phyloP scores from a whole-genome alignment of 2,329 filamentous ascomycete genomes.

The Botryosphaeria dothidea region DNA sequence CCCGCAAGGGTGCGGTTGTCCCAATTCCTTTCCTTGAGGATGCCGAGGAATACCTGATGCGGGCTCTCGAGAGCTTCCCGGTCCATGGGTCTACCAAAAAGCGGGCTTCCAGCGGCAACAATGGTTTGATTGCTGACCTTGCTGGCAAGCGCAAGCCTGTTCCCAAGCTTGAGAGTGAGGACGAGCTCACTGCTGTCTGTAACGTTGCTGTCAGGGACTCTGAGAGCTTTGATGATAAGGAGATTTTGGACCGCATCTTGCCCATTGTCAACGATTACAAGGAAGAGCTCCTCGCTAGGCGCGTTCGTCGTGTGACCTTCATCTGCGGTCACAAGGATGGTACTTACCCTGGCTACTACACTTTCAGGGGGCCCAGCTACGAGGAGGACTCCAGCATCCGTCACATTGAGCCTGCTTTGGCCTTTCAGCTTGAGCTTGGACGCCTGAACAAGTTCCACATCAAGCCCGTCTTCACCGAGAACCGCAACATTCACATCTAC shows the following conservation, averaged over 20 bases:
- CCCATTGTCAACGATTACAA: constrained; percentile 78
- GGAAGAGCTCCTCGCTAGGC: constrained; percentile 77
- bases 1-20: constrained; percentile 89
- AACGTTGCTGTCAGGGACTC: constrained; percentile 90
- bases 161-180: constrained; percentile 58
- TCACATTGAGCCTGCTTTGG: constrained; percentile 92
- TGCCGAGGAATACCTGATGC: constrained; percentile 80
- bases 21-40: constrained; percentile 89
- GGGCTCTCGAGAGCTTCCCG: constrained; percentile 83
- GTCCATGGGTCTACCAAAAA: constrained; percentile 55
- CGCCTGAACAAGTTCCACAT: constrained; percentile 97
- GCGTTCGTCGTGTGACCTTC: constrained; percentile 89
- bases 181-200: constrained; percentile 86
- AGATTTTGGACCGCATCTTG: constrained; percentile 74
- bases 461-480: constrained; percentile 97
- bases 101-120: constrained; percentile 52
- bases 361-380: constrained; percentile 91
- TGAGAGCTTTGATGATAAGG: constrained; percentile 78
- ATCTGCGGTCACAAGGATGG: constrained; percentile 94
- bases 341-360: constrained; percentile 95
- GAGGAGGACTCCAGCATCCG: constrained; percentile 93
- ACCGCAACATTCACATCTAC: constrained; percentile 98
- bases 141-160: constrained; percentile 67
- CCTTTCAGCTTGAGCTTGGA: constrained; percentile 96
- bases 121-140: constrained; percentile 69